These are phyloP conservation scores for Glarea lozoyensis DNA, from an alignment of 495 filamentous ascomycete species.

Conservation along the genomic window DNA sequence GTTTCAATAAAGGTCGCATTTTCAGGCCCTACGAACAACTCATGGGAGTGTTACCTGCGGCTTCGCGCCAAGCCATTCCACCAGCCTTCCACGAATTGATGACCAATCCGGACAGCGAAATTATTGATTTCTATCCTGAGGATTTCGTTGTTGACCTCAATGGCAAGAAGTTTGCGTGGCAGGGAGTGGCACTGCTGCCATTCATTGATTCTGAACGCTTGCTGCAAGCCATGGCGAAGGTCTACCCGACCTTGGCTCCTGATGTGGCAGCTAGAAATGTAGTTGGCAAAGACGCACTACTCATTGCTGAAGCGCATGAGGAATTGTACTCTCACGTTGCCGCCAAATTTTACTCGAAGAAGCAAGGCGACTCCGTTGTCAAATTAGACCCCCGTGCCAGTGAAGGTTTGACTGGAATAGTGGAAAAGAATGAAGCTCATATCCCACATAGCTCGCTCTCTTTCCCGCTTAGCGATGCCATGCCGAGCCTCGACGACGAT, in stretches of 20 bases:
- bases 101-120: conserved; percentile 76
- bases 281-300: conserved; percentile 69
- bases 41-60: conserved; percentile 94
- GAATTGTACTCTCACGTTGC: conserved; percentile 75
- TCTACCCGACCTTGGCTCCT: conserved; percentile 66
- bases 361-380: conserved; percentile 54
- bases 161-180: conserved; percentile 98
- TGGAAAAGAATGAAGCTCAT: conserved; percentile 72
- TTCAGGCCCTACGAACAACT: conserved; percentile 95
- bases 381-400: conserved; percentile 65
- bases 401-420: conserved; percentile 67
- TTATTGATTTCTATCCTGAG: conserved; percentile 95
- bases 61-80: conserved; percentile 85
- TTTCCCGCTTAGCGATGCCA: conserved; percentile 54
- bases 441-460: conserved; percentile 62
- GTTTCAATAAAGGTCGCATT: conserved; percentile 77
- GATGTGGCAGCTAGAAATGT: conserved; percentile 75
- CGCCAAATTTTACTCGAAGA: conserved; percentile 83
- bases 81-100: conserved; percentile 80
- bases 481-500: conserved; percentile 76
- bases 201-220: conserved; percentile 93
- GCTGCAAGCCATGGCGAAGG: conserved; percentile 71
- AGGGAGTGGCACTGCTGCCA: conserved; percentile 85
- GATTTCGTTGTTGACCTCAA: conserved; percentile 91
- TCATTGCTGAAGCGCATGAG: conserved; percentile 70